Percentiles rank a stretch among this genome's conserved stretches.
These are phyloP conservation scores for Xylaria flabelliformis DNA, from an alignment of 495 filamentous ascomycete species.

Conservation along the genomic window DNA sequence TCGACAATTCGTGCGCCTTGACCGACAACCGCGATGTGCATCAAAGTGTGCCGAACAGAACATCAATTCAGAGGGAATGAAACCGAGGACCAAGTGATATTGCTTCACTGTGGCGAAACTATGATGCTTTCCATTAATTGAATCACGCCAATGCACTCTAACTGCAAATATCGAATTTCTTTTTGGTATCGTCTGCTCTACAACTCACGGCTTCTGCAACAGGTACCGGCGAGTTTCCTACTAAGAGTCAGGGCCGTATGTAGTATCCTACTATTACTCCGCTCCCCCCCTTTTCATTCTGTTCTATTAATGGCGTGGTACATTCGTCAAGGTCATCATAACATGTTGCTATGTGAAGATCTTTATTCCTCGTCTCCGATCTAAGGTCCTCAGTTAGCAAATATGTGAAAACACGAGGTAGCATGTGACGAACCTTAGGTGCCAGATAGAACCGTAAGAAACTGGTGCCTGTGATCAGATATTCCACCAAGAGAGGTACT, in stretches of 20 bases:
- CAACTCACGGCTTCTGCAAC: background rate
- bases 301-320: constrained; percentile 30
- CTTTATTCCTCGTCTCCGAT: constrained; percentile 91
- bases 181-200: background rate
- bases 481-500: constrained; percentile 95
- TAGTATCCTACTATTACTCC: constrained; percentile 24
- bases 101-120: background rate
- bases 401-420: background rate
- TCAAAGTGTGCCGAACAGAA: background rate
- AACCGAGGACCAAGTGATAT: background rate
- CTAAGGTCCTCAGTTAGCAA: constrained; percentile 47
- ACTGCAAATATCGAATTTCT: background rate
- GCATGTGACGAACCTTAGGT: constrained; percentile 74
- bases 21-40: background rate
- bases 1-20: background rate
- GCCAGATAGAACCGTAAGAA: constrained; percentile 96
- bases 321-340: constrained; percentile 34
- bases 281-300: background rate
- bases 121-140: constrained; percentile 5
- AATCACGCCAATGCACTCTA: constrained; percentile 6
- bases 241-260: background rate
- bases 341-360: constrained; percentile 17
- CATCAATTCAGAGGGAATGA: background rate
- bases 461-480: constrained; percentile 78
- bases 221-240: background rate